Percentiles rank a stretch among this genome's conserved stretches.
These are phyloP conservation scores for Ascosphaera apis DNA, from an alignment of 2,329 filamentous ascomycete genomes.

Conservation along the genomic window DNA sequence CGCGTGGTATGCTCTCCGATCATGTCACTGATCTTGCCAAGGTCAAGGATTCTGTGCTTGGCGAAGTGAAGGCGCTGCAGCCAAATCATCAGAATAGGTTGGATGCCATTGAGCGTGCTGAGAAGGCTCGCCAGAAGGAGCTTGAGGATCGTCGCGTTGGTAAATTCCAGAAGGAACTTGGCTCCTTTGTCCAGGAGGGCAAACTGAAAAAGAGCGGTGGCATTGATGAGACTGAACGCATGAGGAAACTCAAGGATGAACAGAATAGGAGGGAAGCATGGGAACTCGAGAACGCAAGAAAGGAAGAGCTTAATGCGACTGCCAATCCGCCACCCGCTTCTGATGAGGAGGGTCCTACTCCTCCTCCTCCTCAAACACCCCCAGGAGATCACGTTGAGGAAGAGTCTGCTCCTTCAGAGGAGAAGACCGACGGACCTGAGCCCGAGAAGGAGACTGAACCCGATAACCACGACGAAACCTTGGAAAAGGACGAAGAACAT, in stretches of 20 bases:
- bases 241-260: slow-evolving; percentile 69
- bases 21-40: slow-evolving; percentile 45
- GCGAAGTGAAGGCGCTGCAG: slow-evolving; percentile 77
- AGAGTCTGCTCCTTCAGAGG: too few species aligned
- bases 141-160: slow-evolving; percentile 50
- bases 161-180: slow-evolving; percentile 68
- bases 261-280: slow-evolving; percentile 54
- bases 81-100: slow-evolving; percentile 84
- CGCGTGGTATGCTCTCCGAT: slow-evolving; percentile 26
- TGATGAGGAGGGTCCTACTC: slow-evolving; percentile 6
- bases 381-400: too few species aligned
- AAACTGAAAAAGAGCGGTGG: slow-evolving; percentile 92
- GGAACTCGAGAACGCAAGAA: slow-evolving; percentile 21
- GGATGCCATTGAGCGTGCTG: slow-evolving; percentile 91
- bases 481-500: too few species aligned
- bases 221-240: slow-evolving; percentile 76
- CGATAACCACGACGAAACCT: too few species aligned
- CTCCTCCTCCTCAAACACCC: too few species aligned
- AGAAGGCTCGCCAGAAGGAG: slow-evolving; percentile 75
- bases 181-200: slow-evolving; percentile 65
- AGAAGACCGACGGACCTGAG: too few species aligned
- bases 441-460: too few species aligned
- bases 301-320: not conserved
- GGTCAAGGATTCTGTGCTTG: slow-evolving; percentile 77
- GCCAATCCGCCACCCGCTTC: slow-evolving; percentile 2